Base-by-base conservation (phyloP, 1,284 basidiomycete species). In the Ceratobasidium sp. region DNA sequence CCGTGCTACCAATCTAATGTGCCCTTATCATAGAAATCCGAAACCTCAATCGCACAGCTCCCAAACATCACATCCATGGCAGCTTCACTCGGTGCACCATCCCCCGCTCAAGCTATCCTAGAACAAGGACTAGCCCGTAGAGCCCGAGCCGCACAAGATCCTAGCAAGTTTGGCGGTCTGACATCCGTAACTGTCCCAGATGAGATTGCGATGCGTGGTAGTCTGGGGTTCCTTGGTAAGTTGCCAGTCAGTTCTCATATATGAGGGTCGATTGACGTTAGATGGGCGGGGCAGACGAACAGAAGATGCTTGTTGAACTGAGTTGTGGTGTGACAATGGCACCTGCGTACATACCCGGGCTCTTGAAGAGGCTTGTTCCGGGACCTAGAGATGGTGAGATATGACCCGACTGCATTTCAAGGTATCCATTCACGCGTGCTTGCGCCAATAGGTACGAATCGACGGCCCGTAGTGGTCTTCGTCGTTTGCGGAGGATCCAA, bases 401-500 rank as follows among this genome's bases (percentile, higher is more conserved):
- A 4, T 11, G 35, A 4, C 85, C 89, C 1, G 90, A 87, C 1
- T 92, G 91, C 79, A 85, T 84, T 44, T 83, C 81, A 1, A 79
- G 80, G 0, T 79, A 92, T 16, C 87, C 92, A 77, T 76, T 84
- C 43, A 83, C 79, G 59, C 91, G 13, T 61, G 73, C 47, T 59
- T 46, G 50, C 69, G 63, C 78, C 79, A 13, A 73, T 76, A 2
- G 76, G 58, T 55, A 30, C 58, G 78, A 23, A 77, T 79, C 78
- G 75, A 52, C 79, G 77, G 26, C 78, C 81, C n/a, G 84, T 80
- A 0, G 83, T 88, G 7, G 87, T 91, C 0, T 89, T 91, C 79
- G 83, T 90, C 72, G 85, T 89, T 47, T 93, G 91, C 73, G 91
- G 91, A 2, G 91, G 91, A 1, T 89, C 89, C 79, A 92, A 92